Base-by-base conservation (phyloP, 345 rosid genomes). In the Populus deltoides region DNA sequence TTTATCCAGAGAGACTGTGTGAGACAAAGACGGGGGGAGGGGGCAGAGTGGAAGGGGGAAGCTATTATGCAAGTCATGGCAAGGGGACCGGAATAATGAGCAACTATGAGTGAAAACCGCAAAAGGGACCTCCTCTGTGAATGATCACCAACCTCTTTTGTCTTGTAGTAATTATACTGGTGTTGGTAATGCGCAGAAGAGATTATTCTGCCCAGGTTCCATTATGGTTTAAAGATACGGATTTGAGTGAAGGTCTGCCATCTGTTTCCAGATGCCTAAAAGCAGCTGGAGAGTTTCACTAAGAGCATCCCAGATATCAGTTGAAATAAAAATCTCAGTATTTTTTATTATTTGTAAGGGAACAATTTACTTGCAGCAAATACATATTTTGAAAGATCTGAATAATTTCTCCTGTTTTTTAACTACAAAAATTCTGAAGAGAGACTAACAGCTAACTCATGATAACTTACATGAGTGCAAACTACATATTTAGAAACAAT, bases 41-140 rank as follows among this genome's bases (percentile, higher is more conserved):
- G 15, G 31, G 67, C 66, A 1, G 31, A 41, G 67, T 61, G 35
- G 29, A 72, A 8, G 36, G 51, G 61, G 17, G 57, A 9, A 38
- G 66, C 33, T 57, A 73, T 36, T 43, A 62, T 81, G 86, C 68
- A 80, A 53, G 74, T 74, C 59, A 22, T 10, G 27, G 62, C 39
- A 38, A 35, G 68, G 75, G 81, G 84, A 36, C 79, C 80, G 68
- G 73, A 57, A 29, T 66, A 75, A 83, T 81, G 80, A 81, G 76
- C 69, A 74, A 51, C 59, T 68, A 78, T 27, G 31, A 79, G 74
- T 72, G 22, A 70, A 39, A 74, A 78, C 66, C 3, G 73, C 41
- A 75, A 35, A 43, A 33, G 24, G 51, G 43, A 25, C 72, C 81
- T 71, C 49, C 49, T 45, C 16, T 18, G 63, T 4, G 68, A 80